Evolutionary conservation across 2,329 filamentous ascomycete genomes (phyloP).

Genomic region (Venturia oleaginea): DNA sequence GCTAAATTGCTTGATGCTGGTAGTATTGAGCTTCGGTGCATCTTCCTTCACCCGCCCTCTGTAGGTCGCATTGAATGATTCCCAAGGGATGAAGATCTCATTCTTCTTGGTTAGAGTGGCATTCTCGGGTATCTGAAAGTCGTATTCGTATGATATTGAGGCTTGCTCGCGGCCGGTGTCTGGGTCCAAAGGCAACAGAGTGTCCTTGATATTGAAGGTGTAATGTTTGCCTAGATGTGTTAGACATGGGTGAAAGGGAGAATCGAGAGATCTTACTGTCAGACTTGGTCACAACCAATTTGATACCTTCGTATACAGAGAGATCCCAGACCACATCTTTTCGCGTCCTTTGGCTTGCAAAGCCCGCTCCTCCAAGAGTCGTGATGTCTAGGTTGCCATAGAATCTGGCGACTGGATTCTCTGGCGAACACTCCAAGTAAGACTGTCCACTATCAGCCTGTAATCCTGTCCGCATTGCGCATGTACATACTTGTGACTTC

Average conservation of each 20-base stretch:
- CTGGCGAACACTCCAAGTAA: constrained; percentile 33
- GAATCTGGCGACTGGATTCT: constrained; percentile 42
- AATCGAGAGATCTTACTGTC: constrained; percentile 36
- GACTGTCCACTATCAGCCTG: constrained; percentile 30
- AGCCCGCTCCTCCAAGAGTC: constrained; percentile 70
- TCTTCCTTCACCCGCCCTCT: constrained; percentile 57
- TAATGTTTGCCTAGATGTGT: constrained; percentile 49
- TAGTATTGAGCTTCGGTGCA: constrained; percentile 49
- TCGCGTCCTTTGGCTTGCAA: constrained; percentile 64
- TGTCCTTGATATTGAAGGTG: constrained; percentile 67
- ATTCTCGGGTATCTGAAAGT: constrained; percentile 42
- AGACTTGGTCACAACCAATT: constrained; percentile 42
- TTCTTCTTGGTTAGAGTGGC: constrained; percentile 20
- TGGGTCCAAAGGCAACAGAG: constrained; percentile 45
- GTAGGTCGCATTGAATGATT: constrained; percentile 61
- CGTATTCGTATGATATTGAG: constrained; percentile 64
- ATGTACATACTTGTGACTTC: constrained; percentile 42
- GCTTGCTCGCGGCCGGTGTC: constrained; percentile 62
- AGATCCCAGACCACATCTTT: constrained; percentile 52
- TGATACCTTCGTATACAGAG: constrained; percentile 51
- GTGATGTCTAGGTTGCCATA: constrained; percentile 62
- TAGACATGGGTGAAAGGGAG: neutral
- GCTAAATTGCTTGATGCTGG: constrained; percentile 55
- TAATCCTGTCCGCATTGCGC: constrained; percentile 21
- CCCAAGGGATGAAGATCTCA: constrained; percentile 52